Evolutionary conservation across 352 stramenopile species (phyloP), one percentile per base, ranked within the genome.

Genomic region (Pythium pyrilobum): DNA sequence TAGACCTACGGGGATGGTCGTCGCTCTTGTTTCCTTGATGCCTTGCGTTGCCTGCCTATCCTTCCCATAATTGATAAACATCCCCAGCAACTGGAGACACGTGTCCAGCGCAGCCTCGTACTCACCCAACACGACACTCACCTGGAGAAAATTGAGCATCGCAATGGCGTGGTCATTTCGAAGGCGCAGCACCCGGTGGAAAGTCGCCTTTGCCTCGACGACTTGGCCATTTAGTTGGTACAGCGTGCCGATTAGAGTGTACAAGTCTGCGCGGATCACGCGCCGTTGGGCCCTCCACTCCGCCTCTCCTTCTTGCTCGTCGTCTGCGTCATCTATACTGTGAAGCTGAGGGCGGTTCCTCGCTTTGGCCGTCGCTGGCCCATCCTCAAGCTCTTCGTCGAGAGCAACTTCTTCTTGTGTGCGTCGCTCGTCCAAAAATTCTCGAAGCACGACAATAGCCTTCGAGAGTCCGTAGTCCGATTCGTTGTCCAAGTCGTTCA

Each of bases 61-160:
- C 8, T 49, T 53, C 0, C 32, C 41, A 23, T 36, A 15, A 15
- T 38, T 48, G 0, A 63, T 37, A 36, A 67, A 40, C 16, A 71
- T 58, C 31, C 73, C 62, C 12, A 80, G 31, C 7, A 80, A 21
- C 1, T 61, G 66, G 3, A 80, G 8, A 9, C 74, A 65, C 5
- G 50, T 55, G 27, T 75, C 63, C 3, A 83, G 54, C 8, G 66
- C 65, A 1, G 56, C 33, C 45, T 83, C 70, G 24, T 83, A 77
- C 50, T 77, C 69, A 2, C 51, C 32, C 13, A 49, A 29, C 1
- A 68, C 59, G 9, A 80, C 56, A 16, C 62, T 65, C 12, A 80
- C 42, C 56, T 81, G 70, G 2, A 80, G 49, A n/a, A 62, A 70
- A 39, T 84, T 84, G 23, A 84, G 58, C 25, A 74, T 56, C 13